phyloP scores from a whole-genome alignment of 2,329 filamentous ascomycete species.

The Venturiaceae sp. region DNA sequence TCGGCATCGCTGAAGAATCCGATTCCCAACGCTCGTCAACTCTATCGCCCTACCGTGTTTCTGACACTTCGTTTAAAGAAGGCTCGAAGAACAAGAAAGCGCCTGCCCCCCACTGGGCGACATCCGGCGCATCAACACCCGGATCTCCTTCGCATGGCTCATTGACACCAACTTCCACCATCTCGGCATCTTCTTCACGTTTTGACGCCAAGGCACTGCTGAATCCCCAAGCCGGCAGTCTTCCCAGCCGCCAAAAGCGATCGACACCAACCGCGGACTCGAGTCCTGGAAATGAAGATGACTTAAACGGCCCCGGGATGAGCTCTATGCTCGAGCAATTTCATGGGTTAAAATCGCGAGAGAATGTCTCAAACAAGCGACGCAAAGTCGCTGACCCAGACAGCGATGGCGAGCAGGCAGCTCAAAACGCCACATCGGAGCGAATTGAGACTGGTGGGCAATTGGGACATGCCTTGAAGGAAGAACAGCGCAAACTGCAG shows the following conservation, averaged over 20 bases:
- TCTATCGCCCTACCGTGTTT: neutral
- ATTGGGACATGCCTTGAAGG: neutral
- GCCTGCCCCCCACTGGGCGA: neutral
- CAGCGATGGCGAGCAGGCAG: neutral
- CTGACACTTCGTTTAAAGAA: neutral
- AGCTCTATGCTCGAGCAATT: neutral
- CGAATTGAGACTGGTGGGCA: neutral
- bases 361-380: neutral
- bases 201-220: neutral
- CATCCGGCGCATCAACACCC: neutral
- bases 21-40: neutral
- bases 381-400: neutral
- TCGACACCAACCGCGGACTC: neutral
- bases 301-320: neutral
- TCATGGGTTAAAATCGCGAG: neutral
- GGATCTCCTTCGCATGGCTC: neutral
- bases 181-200: neutral
- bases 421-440: neutral
- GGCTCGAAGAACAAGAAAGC: neutral
- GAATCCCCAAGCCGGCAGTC: neutral
- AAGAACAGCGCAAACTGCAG: neutral
- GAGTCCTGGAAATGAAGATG: neutral
- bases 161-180: neutral
- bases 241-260: neutral
- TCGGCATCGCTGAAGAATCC: neutral